Percentiles rank a stretch among this genome's conserved stretches.
Evolutionary conservation across 2,329 filamentous ascomycete genomes (phyloP).

Genomic region (Cladophialophora immunda): DNA sequence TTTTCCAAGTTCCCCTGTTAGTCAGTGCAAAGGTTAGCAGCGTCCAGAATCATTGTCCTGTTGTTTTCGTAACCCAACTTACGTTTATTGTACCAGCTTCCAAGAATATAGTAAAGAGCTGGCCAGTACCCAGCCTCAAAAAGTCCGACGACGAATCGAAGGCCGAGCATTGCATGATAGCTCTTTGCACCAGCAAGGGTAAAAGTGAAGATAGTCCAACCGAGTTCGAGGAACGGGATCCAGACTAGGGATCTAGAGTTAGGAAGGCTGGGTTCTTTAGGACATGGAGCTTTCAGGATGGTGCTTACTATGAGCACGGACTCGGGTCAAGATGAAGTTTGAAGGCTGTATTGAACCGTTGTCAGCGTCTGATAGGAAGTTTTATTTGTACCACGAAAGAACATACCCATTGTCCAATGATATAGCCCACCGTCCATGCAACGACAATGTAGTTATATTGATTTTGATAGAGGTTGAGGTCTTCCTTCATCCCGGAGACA

Average conservation of each 20-base stretch:
- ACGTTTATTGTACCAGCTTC: constrained; percentile 36
- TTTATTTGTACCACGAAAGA: constrained; percentile 38
- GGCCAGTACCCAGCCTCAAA: constrained; percentile 38
- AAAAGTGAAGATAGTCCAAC: constrained; percentile 35
- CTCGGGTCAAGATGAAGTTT: constrained; percentile 36
- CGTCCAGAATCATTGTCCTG: not conserved
- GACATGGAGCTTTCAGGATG: constrained; percentile 55
- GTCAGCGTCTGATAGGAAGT: not conserved
- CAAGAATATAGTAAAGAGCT: constrained; percentile 38
- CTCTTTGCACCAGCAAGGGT: constrained; percentile 29
- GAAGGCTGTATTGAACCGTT: constrained; percentile 26
- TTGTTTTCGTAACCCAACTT: constrained; percentile 1
- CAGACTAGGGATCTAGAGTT: constrained; percentile 58
- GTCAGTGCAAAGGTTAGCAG: constrained; percentile 27
- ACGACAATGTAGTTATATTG: constrained; percentile 56
- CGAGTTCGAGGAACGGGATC: constrained; percentile 38
- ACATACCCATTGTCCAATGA: constrained; percentile 62
- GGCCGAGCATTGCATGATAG: constrained; percentile 27
- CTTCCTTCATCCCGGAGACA: constrained; percentile 63
- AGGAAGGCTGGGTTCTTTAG: not conserved
- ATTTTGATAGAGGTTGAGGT: constrained; percentile 61
- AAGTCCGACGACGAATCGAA: constrained; percentile 32
- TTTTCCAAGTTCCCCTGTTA: constrained; percentile 41
- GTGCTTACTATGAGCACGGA: constrained; percentile 32
- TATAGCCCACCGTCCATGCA: constrained; percentile 33